Evolutionary conservation across 805 yeast species (phyloP), one percentile per base, ranked within the genome.

Genomic region (Suhomyces xylopsoci): DNA sequence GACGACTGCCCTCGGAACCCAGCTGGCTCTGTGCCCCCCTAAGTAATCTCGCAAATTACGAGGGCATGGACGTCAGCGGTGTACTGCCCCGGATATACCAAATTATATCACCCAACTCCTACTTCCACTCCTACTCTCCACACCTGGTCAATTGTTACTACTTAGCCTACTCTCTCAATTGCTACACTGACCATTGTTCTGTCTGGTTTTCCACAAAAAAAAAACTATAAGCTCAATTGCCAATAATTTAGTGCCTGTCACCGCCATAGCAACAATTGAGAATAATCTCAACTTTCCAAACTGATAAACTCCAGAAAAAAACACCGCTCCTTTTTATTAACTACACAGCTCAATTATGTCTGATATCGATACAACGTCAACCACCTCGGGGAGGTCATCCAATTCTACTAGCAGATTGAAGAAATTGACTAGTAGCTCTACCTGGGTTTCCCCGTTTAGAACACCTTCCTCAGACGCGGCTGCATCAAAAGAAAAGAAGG

Each of bases 361-460:
- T 46, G 61, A 60, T 51, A 58, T 59, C 22, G 56, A 55, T 25
- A 22, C 42, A 34, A 44, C 47, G 14, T 54, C 55, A 12, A 36
- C 46, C n/a, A 36, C 51, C 15, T 51, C 49, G 22, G 47, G 28
- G 44, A 47, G 43, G 20, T 32, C 46, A n/a, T 25, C 50, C 30
- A 48, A 41, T 30, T 42, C 55, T 19, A 32, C 58, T 10, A 46
- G 53, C 45, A 52, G 51, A 24, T 65, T 70, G 52, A 68, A 68
- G 55, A 60, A 67, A 56, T 66, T 69, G 58, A 61, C 71, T 25
- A 57, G 69, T 25, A 63, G 67, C 38, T 55, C 64, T 22, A 65
- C 69, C 1, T 75, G 79, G 78, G 67, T 68, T 12, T 74, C 79
- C 5, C 79, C 79, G n/a, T 75, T 75, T 47, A 66, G 79, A 60